Base-by-base conservation (phyloP, 2,329 filamentous ascomycete genomes). In the Macrophomina tecta region DNA sequence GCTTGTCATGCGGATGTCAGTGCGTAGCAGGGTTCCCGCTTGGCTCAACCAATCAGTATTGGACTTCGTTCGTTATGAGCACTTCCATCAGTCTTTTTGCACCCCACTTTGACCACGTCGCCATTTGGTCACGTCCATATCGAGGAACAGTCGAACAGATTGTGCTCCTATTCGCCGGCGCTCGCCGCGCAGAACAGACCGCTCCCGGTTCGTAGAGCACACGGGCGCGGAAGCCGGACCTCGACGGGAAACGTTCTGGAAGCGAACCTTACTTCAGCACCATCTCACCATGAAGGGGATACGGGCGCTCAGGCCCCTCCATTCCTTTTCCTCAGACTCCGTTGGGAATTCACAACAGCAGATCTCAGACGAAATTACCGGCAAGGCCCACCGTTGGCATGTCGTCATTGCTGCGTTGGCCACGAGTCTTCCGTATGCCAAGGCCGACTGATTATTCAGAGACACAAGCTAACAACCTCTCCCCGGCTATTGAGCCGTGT, bases 41-140 rank as follows among this genome's bases (percentile, higher is more conserved):
- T 8, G 38, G n/a, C 18, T 32, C 12, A 36, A 45, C 53, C 53
- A 58, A 58, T 58, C 23, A 58, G 5, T 16, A 6, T 2, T 7
- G 14, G 9, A 32, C 11, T 7, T 6, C 40, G 30, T 11, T 16
- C 5, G 11, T 61, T 11, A 12, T 14, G 9, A 34, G 28, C 30
- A 46, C 18, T 28, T 46, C 23, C 56, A 16, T 40, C 56, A 48
- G 23, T 36, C 18, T 40, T 48, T 14, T 48, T 36, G 42, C 40
- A 61, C 36, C 56, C 40, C 46, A 23, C 23, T 40, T 61, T 32
- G 40, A 32, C 56, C 56, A 61, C 56, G 56, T 61, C 56, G 56
- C 42, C 56, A 45, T 5, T 32, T 16, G 40, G 30, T 45, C 38
- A 45, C 16, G 53, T 18, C 53, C 38, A 16, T 4, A 58, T 42